These are phyloP conservation scores for Schizothecium vesticola DNA, from an alignment of 495 filamentous ascomycete species.

Conservation along the genomic window DNA sequence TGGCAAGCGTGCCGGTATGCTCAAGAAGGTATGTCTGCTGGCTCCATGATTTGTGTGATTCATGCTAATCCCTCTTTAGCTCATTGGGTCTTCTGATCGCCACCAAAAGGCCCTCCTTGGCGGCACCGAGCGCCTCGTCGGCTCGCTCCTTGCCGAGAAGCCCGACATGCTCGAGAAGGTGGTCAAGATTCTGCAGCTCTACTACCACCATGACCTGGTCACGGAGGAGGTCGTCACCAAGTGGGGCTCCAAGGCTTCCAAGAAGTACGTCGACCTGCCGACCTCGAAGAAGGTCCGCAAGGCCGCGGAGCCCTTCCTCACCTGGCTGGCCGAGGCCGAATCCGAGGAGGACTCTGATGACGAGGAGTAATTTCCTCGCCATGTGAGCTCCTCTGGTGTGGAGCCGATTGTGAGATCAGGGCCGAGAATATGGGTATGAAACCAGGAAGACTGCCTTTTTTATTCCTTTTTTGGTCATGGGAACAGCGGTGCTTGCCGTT, in stretches of 20 bases:
- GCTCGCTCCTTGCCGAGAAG: constrained; percentile 61
- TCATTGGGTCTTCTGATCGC: constrained; percentile 73
- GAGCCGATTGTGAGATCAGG: background rate
- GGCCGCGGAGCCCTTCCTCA: constrained; percentile 86
- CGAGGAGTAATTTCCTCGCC: constrained; percentile 29
- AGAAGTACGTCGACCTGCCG: constrained; percentile 87
- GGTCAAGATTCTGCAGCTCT: constrained; percentile 75
- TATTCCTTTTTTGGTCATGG: background rate
- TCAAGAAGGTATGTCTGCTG: constrained; percentile 65
- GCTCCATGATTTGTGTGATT: background rate
- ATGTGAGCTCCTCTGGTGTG: background rate
- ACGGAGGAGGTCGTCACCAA: constrained; percentile 81
- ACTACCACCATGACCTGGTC: constrained; percentile 84
- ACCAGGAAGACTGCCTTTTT: background rate
- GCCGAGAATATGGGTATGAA: background rate
- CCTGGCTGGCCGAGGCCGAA: constrained; percentile 88
- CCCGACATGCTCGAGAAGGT: constrained; percentile 72
- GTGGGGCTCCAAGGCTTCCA: constrained; percentile 92
- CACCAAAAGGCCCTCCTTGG: constrained; percentile 98
- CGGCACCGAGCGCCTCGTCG: constrained; percentile 86
- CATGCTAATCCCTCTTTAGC: constrained; percentile 44
- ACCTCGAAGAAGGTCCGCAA: constrained; percentile 96
- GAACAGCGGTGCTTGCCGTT: background rate
- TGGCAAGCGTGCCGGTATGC: constrained; percentile 68
- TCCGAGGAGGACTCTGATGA: constrained; percentile 71